Conservation (phyloP, 2,329 filamentous ascomycete genomes). For the Pseudogymnoascus sp. region DNA sequence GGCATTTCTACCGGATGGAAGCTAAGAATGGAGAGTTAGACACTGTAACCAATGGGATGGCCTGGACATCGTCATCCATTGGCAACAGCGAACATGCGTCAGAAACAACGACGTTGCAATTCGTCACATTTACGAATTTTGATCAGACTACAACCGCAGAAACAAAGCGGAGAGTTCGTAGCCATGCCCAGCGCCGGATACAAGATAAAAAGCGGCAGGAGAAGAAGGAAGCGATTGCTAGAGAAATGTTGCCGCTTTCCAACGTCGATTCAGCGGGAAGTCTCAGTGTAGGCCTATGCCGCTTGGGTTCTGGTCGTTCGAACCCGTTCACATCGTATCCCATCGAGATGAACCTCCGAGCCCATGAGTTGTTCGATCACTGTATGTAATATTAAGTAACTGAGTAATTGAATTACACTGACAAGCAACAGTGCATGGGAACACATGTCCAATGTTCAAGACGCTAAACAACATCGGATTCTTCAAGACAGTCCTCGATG, state of each 20-base stretch:
- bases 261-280: neutral
- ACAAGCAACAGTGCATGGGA: constrained; percentile 11
- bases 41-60: neutral
- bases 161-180: constrained; percentile 13
- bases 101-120: neutral
- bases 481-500: constrained; percentile 12
- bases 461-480: constrained; percentile 15
- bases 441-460: constrained; percentile 15
- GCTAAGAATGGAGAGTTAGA: neutral
- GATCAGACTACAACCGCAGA: constrained; percentile 9
- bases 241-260: constrained; percentile 5
- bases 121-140: constrained; percentile 14
- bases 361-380: constrained; percentile 15
- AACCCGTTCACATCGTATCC: constrained; percentile 14
- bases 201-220: constrained; percentile 9
- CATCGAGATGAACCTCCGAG: constrained; percentile 14
- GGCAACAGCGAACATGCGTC: neutral
- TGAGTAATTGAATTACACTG: neutral
- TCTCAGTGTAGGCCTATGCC: neutral
- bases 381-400: constrained; percentile 6
- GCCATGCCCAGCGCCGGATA: constrained; percentile 13
- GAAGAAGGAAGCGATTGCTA: neutral
- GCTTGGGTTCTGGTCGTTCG: constrained; percentile 11
- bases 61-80: neutral
- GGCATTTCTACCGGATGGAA: neutral